phyloP scores from a whole-genome alignment of 108 stramenopile species.

The Pseudonitzschia pungens region DNA sequence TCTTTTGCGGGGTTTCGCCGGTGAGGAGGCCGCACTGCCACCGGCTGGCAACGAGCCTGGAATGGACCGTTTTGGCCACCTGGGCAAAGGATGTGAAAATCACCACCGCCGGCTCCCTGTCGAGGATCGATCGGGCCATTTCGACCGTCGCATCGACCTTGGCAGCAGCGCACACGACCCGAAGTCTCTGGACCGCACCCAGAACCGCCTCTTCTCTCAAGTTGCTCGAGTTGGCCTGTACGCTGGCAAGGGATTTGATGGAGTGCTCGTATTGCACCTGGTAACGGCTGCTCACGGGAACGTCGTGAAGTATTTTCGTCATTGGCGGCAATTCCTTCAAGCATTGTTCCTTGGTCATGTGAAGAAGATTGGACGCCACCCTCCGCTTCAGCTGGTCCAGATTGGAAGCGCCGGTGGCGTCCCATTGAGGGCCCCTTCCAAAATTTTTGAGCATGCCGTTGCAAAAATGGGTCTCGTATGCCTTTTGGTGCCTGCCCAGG shows the following conservation, averaged over 20 bases:
- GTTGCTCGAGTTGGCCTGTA: constrained; percentile 27
- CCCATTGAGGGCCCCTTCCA: constrained; percentile 54
- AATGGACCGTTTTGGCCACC: constrained; percentile 60
- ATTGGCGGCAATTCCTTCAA: constrained; percentile 65
- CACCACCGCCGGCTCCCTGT: constrained; percentile 67
- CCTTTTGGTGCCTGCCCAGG: constrained; percentile 70
- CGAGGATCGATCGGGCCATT: constrained; percentile 49
- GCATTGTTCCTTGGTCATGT: constrained; percentile 85
- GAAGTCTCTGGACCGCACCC: constrained; percentile 29
- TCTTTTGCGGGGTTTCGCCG: constrained; percentile 65
- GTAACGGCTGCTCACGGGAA: constrained; percentile 56
- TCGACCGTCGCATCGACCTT: constrained; percentile 20
- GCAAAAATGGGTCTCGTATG: constrained; percentile 78
- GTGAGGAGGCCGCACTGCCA: constrained; percentile 72
- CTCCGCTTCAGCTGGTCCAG: constrained; percentile 43
- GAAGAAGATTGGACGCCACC: constrained; percentile 64
- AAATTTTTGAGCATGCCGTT: constrained; percentile 50
- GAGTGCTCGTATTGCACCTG: constrained; percentile 57
- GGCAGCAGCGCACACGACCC: constrained; percentile 11
- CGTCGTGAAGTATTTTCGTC: constrained; percentile 55
- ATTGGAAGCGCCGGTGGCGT: constrained; percentile 55
- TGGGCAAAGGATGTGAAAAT: constrained; percentile 72
- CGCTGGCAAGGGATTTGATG: constrained; percentile 53
- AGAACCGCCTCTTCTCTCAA: constrained; percentile 58
- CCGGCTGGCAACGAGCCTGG: constrained; percentile 49